Percentiles rank a stretch among this genome's conserved stretches.
These are phyloP conservation scores for Starmerella gropengiesseri DNA, from an alignment of 805 yeast genomes.

Conservation along the genomic window DNA sequence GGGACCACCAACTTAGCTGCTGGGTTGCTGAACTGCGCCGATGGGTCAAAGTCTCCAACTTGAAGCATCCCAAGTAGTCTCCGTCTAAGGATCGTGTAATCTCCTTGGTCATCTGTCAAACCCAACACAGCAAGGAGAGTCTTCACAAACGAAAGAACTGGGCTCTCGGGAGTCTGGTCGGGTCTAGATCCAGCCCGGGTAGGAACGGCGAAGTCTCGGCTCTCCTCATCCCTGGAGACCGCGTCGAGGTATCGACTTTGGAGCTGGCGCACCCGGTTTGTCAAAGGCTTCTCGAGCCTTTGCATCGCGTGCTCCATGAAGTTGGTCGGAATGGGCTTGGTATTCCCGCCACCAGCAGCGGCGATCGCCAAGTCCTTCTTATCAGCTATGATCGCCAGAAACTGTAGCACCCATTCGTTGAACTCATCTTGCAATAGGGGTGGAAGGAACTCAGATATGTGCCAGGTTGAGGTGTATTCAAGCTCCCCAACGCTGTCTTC, in stretches of 20 bases:
- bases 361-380: slow-evolving; percentile 23
- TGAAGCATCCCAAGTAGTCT: slow-evolving; percentile 65
- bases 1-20: slow-evolving; percentile 55
- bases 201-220: slow-evolving; percentile 62
- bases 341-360: neutral
- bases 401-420: slow-evolving; percentile 72
- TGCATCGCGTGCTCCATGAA: slow-evolving; percentile 32
- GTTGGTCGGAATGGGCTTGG: slow-evolving; percentile 9
- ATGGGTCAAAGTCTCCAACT: slow-evolving; percentile 71
- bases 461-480: slow-evolving; percentile 60
- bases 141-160: slow-evolving; percentile 72
- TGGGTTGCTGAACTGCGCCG: slow-evolving; percentile 64
- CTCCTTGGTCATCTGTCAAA: slow-evolving; percentile 56
- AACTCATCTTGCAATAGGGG: slow-evolving; percentile 67
- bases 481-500: slow-evolving; percentile 23
- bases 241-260: slow-evolving; percentile 60
- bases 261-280: slow-evolving; percentile 55
- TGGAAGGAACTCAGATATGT: slow-evolving; percentile 63
- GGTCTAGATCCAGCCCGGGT: slow-evolving; percentile 50
- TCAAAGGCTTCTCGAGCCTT: slow-evolving; percentile 50
- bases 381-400: slow-evolving; percentile 57
- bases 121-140: slow-evolving; percentile 59
- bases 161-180: slow-evolving; percentile 48
- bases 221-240: slow-evolving; percentile 52
- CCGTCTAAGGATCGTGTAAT: slow-evolving; percentile 62